phyloP scores from a whole-genome alignment of 805 yeast species.

The Kazachstania kunashirensis region DNA sequence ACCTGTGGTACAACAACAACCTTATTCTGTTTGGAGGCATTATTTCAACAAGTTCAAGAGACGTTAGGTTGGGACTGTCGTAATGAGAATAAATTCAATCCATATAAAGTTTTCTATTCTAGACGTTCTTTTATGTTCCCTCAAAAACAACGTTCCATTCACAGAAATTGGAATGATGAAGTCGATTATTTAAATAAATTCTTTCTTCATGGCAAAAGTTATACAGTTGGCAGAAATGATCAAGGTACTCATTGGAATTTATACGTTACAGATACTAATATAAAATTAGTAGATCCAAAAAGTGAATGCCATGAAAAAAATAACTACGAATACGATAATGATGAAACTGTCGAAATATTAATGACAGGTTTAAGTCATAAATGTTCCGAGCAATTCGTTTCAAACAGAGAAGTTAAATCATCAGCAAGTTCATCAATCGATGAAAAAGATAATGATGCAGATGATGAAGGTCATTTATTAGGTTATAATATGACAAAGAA shows the following conservation, averaged over 20 bases:
- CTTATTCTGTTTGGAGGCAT: constrained; percentile 57
- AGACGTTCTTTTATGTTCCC: constrained; percentile 93
- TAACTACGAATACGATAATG: constrained; percentile 25
- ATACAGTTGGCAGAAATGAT: constrained; percentile 70
- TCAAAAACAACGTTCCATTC: constrained; percentile 68
- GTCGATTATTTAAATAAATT: constrained; percentile 55
- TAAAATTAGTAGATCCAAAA: neutral
- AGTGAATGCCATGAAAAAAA: constrained; percentile 1
- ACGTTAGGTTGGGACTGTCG: constrained; percentile 36
- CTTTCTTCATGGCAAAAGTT: constrained; percentile 54
- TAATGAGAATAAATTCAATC: constrained; percentile 23
- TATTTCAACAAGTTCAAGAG: constrained; percentile 43
- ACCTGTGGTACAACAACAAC: constrained; percentile 97
- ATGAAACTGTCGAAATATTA: constrained; percentile 77
- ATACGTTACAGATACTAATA: constrained; percentile 49
- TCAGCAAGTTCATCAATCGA: constrained; percentile 3
- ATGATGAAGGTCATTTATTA: constrained; percentile 58
- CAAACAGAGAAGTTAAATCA: constrained; percentile 32
- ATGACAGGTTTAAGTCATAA: constrained; percentile 73
- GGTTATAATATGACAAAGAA: constrained; percentile 60
- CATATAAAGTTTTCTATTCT: constrained; percentile 74
- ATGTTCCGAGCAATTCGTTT: constrained; percentile 49
- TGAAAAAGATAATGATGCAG: constrained; percentile 11
- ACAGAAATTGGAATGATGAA: constrained; percentile 77
- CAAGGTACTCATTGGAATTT: constrained; percentile 82